Base-by-base conservation (phyloP, 257 asterid genomes). In the Eucommia ulmoides region DNA sequence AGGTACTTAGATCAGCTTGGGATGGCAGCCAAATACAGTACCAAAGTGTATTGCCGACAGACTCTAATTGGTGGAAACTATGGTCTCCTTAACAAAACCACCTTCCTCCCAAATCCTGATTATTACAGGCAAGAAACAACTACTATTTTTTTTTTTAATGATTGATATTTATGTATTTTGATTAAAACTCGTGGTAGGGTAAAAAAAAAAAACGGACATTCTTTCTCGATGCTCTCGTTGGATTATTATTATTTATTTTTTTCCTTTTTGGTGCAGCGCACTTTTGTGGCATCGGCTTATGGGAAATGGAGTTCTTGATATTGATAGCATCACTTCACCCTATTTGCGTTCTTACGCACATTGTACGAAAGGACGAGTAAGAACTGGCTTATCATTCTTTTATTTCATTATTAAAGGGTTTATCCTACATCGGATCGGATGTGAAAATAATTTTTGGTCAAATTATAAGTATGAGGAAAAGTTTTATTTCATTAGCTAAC, bases 1-100 rank as follows among this genome's bases (percentile, higher is more conserved):
- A 91, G 99, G 99, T 86, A 91, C 67, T 69, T 91, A 42, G 99
- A 91, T 79, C 94, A 86, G 73, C 96, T 91, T 42, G 99, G 93
- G 20, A 68, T 86, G 95, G 99, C 99, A 22, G 99, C 96, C 25
- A 81, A 61, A 75, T 69, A 83, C 41, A 61, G 56, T 9, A 86
- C 93, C 20, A 77, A 68, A 74, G 96, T 83, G 12, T 81, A 80
- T 62, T 86, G 99, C 69, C 73, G 96, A 55, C 99, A 91, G 72
- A 71, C 80, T 25, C 76, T 91, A 66, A 70, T 80, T n/a, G 99
- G 99, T 42, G 96, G 94, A 49, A 79, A 81, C 62, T 91, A 91
- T 18, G 96, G 82, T 53, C 94, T 91, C 49, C 84, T 91, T 38
- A 76, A 91, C 67, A 61, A 54, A 45, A 58, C 68, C 20, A 83